Evolutionary conservation across 495 filamentous ascomycete genomes (phyloP).

Genomic region (Neurospora sp.): DNA sequence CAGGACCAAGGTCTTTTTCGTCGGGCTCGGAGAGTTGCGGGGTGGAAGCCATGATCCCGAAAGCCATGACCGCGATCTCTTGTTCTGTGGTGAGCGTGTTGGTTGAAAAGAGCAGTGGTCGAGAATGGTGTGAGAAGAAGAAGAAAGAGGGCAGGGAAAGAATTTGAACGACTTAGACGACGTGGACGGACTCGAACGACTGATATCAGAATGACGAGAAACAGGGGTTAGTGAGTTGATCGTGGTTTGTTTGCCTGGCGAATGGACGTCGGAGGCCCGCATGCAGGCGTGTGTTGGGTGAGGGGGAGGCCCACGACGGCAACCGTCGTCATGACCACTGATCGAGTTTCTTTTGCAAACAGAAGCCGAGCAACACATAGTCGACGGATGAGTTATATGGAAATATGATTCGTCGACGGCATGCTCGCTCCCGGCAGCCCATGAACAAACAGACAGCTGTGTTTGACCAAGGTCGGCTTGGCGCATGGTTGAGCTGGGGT

Average conservation of each 20-base stretch:
- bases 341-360: not conserved
- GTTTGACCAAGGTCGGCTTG: not conserved
- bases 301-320: not conserved
- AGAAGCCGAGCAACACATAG: not conserved
- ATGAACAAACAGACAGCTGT: not conserved
- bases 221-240: not conserved
- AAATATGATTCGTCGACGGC: not conserved
- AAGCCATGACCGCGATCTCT: not conserved
- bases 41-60: not conserved
- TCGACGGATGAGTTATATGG: not conserved
- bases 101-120: not conserved
- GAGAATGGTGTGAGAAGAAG: not conserved
- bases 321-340: not conserved
- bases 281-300: not conserved
- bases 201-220: not conserved
- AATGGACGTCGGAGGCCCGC: not conserved
- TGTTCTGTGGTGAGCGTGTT: not conserved
- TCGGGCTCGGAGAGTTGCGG: not conserved
- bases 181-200: not conserved
- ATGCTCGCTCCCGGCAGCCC: not conserved
- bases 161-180: not conserved
- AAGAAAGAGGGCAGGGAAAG: not conserved
- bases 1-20: not conserved
- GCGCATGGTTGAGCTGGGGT: not conserved
- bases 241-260: not conserved